Conservation (phyloP, 495 filamentous ascomycete genomes). For the Neurospora sp. region DNA sequence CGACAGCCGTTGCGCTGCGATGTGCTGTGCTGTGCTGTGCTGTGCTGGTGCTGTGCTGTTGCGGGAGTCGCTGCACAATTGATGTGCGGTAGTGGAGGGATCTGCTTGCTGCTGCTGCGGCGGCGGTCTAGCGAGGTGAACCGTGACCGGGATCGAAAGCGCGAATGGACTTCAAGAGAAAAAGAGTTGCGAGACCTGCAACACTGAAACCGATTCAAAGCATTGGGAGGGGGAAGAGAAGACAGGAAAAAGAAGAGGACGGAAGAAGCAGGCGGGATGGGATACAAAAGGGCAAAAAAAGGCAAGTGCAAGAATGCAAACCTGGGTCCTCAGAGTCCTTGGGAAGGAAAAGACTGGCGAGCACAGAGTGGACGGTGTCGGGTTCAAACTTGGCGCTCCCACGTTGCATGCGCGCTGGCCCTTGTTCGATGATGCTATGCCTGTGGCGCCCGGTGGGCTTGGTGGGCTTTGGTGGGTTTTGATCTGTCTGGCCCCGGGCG, state of each 20-base stretch:
- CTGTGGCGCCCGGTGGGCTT: conserved; percentile 7
- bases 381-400: conserved; percentile 18
- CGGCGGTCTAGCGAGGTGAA: neutral
- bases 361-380: conserved; percentile 7
- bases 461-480: neutral
- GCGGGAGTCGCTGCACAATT: neutral
- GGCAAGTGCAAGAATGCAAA: neutral
- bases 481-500: neutral
- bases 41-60: neutral
- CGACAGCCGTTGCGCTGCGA: neutral
- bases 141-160: neutral
- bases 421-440: conserved; percentile 24
- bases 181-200: neutral
- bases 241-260: neutral
- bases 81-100: neutral
- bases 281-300: conserved; percentile 11
- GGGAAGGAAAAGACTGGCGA: neutral
- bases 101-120: neutral
- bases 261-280: conserved; percentile 5
- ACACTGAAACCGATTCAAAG: neutral
- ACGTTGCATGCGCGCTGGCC: conserved; percentile 16
- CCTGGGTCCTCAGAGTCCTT: neutral
- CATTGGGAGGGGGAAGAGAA: neutral
- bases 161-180: neutral
- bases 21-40: neutral